Evolutionary conservation across 2,329 filamentous ascomycete species (phyloP).

Genomic region (Nannizziopsis arthrosporioides): DNA sequence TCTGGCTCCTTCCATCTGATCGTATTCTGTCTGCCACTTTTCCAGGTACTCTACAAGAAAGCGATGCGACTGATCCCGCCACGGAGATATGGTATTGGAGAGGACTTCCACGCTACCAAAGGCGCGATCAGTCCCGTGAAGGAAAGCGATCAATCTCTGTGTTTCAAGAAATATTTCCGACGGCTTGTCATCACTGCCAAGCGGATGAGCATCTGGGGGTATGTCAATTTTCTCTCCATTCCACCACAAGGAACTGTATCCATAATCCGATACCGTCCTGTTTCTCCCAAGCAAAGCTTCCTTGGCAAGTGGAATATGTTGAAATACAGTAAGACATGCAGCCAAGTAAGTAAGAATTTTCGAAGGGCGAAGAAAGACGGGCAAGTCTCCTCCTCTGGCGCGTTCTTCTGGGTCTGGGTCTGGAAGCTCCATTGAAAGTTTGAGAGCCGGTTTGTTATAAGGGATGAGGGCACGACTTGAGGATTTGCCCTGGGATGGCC

Average conservation of each 20-base stretch:
- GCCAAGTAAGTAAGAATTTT: slow-evolving; percentile 44
- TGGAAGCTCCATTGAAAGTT: slow-evolving; percentile 39
- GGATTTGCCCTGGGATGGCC: slow-evolving; percentile 43
- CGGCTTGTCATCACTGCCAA: neutral
- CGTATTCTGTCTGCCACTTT: slow-evolving; percentile 36
- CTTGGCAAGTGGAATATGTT: slow-evolving; percentile 47
- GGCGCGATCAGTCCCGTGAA: slow-evolving; percentile 46
- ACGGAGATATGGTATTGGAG: slow-evolving; percentile 23
- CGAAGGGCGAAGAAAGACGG: slow-evolving; percentile 47
- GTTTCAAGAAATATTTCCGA: slow-evolving; percentile 35
- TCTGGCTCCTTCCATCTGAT: slow-evolving; percentile 22
- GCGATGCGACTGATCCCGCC: slow-evolving; percentile 8
- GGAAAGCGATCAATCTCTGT: slow-evolving; percentile 51
- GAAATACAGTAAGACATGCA: slow-evolving; percentile 49
- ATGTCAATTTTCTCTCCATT: slow-evolving; percentile 41
- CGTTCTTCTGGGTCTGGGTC: slow-evolving; percentile 43
- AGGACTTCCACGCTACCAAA: slow-evolving; percentile 48
- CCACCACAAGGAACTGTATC: slow-evolving; percentile 51
- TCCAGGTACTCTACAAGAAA: slow-evolving; percentile 37
- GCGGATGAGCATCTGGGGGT: neutral
- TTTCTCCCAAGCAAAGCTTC: slow-evolving; percentile 45
- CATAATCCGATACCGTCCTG: slow-evolving; percentile 40
- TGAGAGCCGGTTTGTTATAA: slow-evolving; percentile 33
- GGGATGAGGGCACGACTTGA: slow-evolving; percentile 48
- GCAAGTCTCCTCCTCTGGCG: slow-evolving; percentile 38